Base-by-base conservation (phyloP, 192 early-diverging fungal species). In the Gorgonomyces haynaldii region DNA sequence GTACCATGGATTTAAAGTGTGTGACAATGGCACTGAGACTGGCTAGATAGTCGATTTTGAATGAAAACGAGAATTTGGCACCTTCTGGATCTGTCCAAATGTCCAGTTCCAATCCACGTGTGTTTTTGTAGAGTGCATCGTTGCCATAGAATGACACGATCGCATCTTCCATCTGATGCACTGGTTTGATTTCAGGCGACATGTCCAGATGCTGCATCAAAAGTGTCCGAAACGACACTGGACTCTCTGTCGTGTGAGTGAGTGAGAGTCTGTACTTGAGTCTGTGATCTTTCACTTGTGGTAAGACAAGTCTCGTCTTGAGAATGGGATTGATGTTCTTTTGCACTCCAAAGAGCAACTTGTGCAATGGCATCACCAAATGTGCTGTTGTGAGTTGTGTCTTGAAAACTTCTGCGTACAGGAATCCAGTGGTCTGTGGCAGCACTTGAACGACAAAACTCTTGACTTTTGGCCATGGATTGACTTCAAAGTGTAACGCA, bases 51-150 rank as follows among this genome's bases (percentile, higher is more conserved):
- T n/a, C n/a, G n/a, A n/a, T n/a, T n/a, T n/a, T n/a, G n/a, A n/a
- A n/a, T n/a, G n/a, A n/a, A n/a, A n/a, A n/a, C n/a, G n/a, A n/a
- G n/a, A n/a, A n/a, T n/a, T n/a, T n/a, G n/a, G n/a, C n/a, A n/a
- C n/a, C n/a, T n/a, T n/a, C n/a, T n/a, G 34, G 46, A 49, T 49
- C 46, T 23, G 46, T n/a, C 46, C 46, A 49, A 9, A 49, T 38
- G 35, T 49, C 32, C 7, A 49, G 28, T 26, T 37, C 34, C n/a
- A 49, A 16, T 17, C 46, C 46, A 17, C 12, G 2, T n/a, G 13
- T 35, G 13, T 15, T 13, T 26, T 20, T n/a, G 20, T 35, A 7
- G 19, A 6, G 7, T 13, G 13, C 4, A 26, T 35, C 34, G 16
- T 6, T 7, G n/a, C n/a, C n/a, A 49, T 49, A 49, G 17, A 49